Evolutionary conservation across 2,329 filamentous ascomycete genomes (phyloP).

Genomic region (Fusarium verticillioides): DNA sequence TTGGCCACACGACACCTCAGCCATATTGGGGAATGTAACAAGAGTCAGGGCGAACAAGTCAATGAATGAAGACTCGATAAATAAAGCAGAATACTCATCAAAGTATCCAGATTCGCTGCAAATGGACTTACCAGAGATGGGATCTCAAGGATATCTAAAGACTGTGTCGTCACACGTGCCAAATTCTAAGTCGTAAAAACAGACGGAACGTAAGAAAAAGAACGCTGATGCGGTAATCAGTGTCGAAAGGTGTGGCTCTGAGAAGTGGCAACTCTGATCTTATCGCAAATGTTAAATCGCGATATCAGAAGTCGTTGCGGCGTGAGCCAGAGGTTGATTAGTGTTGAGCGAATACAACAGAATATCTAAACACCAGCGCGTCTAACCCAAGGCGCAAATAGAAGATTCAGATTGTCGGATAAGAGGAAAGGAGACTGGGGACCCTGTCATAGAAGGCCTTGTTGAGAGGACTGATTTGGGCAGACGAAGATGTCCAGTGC

Average conservation of each 20-base stretch:
- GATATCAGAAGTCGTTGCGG: constrained; percentile 29
- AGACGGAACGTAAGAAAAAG: constrained; percentile 38
- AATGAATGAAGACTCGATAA: constrained; percentile 8
- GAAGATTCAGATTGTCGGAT: constrained; percentile 42
- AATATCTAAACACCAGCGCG: constrained; percentile 54
- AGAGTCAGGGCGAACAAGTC: constrained; percentile 7
- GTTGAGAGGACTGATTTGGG: constrained; percentile 16
- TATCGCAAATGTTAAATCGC: constrained; percentile 38
- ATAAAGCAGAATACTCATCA: constrained; percentile 11
- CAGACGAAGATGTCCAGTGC: constrained; percentile 32
- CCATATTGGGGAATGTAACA: constrained; percentile 17
- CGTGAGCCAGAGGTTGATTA: constrained; percentile 42
- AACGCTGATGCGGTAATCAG: constrained; percentile 24
- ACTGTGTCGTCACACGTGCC: constrained; percentile 42
- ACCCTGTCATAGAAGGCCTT: constrained; percentile 44
- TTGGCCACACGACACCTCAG: constrained; percentile 22
- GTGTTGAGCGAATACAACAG: constrained; percentile 35
- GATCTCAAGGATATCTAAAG: constrained; percentile 46
- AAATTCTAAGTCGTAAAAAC: constrained; percentile 46
- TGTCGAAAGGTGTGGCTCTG: constrained; percentile 32
- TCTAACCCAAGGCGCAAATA: constrained; percentile 53
- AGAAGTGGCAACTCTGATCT: constrained; percentile 35
- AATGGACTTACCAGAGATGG: constrained; percentile 41
- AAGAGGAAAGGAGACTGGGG: constrained; percentile 33
- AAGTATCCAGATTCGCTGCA: constrained; percentile 6